phyloP scores from a whole-genome alignment of 2,329 filamentous ascomycete species.

The Fusarium chlamydosporum region DNA sequence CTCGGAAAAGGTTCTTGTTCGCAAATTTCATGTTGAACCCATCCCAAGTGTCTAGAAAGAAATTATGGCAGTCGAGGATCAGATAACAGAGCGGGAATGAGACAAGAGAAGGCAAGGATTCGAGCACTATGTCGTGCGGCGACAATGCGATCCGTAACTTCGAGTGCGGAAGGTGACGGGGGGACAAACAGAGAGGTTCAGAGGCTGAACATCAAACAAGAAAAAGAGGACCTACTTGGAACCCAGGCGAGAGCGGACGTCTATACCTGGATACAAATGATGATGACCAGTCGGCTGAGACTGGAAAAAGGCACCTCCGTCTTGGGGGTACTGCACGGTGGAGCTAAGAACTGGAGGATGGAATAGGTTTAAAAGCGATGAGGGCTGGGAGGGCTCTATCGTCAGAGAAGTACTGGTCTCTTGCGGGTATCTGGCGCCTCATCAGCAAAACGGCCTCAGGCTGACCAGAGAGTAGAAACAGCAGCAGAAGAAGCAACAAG shows the following conservation, averaged over 20 bases:
- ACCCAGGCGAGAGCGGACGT: constrained; percentile 68
- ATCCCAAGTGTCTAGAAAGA: constrained; percentile 9
- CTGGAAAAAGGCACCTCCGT: constrained; percentile 65
- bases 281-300: constrained; percentile 58
- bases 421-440: constrained; percentile 66
- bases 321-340: constrained; percentile 64
- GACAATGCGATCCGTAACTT: constrained; percentile 12
- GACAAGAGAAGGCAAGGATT: neutral
- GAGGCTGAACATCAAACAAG: constrained; percentile 8
- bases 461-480: constrained; percentile 37
- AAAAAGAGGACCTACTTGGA: constrained; percentile 64
- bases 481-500: constrained; percentile 27
- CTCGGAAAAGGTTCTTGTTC: constrained; percentile 15
- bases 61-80: constrained; percentile 1
- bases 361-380: constrained; percentile 67
- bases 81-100: neutral
- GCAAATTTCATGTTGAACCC: constrained; percentile 18
- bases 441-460: constrained; percentile 49
- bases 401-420: constrained; percentile 67
- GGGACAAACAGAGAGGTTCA: constrained; percentile 13
- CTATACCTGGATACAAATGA: constrained; percentile 64
- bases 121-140: constrained; percentile 9
- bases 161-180: constrained; percentile 12
- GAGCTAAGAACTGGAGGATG: constrained; percentile 64
- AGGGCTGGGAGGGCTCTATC: constrained; percentile 67